These are phyloP conservation scores for Cladosporium sp. DNA, from an alignment of 2,329 filamentous ascomycete species.

Conservation along the genomic window DNA sequence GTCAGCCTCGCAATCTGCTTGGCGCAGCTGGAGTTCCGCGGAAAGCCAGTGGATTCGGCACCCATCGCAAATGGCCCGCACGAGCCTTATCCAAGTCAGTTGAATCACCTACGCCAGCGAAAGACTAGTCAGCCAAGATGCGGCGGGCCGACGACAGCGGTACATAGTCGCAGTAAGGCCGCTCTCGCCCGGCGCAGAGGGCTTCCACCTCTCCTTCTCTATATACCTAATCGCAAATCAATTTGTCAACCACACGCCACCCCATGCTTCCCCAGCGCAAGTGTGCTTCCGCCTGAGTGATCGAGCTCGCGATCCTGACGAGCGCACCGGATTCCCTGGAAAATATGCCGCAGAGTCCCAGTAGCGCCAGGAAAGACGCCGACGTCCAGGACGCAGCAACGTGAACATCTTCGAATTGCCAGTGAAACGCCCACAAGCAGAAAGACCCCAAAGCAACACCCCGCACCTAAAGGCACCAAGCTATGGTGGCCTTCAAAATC, in stretches of 20 bases:
- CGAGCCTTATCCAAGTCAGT: background rate
- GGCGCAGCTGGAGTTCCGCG: background rate
- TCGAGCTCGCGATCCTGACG: conserved; percentile 7
- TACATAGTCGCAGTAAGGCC: conserved; percentile 3
- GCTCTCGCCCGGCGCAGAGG: background rate
- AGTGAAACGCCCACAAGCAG: conserved; percentile 8
- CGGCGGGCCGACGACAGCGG: background rate
- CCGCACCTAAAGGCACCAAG: background rate
- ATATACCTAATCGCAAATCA: conserved; percentile 1
- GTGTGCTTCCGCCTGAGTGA: conserved; percentile 3
- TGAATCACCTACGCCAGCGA: background rate
- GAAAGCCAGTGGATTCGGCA: background rate
- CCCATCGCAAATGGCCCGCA: background rate
- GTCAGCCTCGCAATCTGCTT: background rate
- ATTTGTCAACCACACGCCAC: background rate
- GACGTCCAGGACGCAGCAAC: conserved; percentile 12
- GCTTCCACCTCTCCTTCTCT: background rate
- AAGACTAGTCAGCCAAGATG: conserved; percentile 6
- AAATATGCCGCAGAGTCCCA: conserved; percentile 16
- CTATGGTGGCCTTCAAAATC: conserved; percentile 34
- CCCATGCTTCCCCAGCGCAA: background rate
- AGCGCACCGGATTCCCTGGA: background rate
- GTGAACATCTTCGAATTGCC: background rate
- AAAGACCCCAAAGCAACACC: conserved; percentile 3
- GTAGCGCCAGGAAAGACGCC: conserved; percentile 14